Conservation (phyloP, 352 stramenopile genomes). For the Phytophthora kernoviae region DNA sequence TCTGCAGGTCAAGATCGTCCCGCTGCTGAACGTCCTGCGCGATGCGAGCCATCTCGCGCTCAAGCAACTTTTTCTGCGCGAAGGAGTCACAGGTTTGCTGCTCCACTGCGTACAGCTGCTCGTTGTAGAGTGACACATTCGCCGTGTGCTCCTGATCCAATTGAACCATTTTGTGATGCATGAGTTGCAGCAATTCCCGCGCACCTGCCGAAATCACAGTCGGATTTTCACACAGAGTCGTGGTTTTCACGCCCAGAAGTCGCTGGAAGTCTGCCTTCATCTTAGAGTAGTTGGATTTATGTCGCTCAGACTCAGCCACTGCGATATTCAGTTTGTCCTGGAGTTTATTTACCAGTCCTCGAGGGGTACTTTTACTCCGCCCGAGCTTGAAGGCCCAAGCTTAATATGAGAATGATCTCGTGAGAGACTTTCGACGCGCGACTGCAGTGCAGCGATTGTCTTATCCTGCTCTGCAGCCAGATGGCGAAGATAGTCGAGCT, state of each 20-base stretch:
- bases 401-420: constrained; percentile 17
- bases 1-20: constrained; percentile 54
- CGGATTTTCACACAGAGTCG: constrained; percentile 40
- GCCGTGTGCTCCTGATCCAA: constrained; percentile 45
- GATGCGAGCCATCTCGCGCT: constrained; percentile 50
- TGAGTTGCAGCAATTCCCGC: constrained; percentile 40
- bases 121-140: constrained; percentile 48
- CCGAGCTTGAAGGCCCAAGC: background rate
- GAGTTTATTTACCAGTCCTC: constrained; percentile 29
- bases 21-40: constrained; percentile 44
- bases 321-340: constrained; percentile 46
- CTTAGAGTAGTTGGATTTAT: constrained; percentile 46
- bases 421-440: constrained; percentile 49
- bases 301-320: constrained; percentile 46
- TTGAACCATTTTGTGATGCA: constrained; percentile 48
- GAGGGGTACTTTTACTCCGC: constrained; percentile 16
- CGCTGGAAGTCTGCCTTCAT: constrained; percentile 59
- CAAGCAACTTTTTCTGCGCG: constrained; percentile 48
- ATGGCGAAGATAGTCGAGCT: constrained; percentile 52
- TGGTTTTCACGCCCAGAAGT: constrained; percentile 48
- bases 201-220: constrained; percentile 37
- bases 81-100: constrained; percentile 62
- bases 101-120: constrained; percentile 55
- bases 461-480: constrained; percentile 57
- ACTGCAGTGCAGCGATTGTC: constrained; percentile 48